Percentiles rank a stretch among this genome's conserved stretches.
Conservation (phyloP, 176 grass and related monocot species). For the Hsuehochloa calcarea region DNA sequence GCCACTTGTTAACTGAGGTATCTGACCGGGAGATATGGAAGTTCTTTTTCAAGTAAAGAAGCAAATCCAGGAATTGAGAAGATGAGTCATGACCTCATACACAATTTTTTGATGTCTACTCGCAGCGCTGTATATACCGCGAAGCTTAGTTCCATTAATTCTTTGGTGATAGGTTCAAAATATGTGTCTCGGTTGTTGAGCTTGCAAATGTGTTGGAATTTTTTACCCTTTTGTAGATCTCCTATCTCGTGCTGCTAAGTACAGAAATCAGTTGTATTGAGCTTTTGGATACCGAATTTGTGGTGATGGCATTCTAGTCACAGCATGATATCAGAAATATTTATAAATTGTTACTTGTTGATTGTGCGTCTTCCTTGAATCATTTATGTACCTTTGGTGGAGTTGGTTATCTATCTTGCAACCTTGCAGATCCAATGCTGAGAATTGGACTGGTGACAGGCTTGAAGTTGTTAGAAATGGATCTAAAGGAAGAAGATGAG, state of each 20-base stretch:
- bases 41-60: constrained; percentile 84
- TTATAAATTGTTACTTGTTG: background rate
- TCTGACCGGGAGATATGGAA: constrained; percentile 82
- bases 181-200: constrained; percentile 21
- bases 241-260: background rate
- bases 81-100: constrained; percentile 14
- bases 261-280: constrained; percentile 20
- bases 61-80: background rate
- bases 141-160: constrained; percentile 53
- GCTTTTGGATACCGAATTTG: constrained; percentile 11
- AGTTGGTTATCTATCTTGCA: no score
- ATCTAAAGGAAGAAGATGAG: background rate
- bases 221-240: constrained; percentile 12
- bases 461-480: no score
- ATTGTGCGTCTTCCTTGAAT: background rate
- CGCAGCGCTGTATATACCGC: constrained; percentile 43
- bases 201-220: constrained; percentile 16
- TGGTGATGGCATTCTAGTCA: constrained; percentile 22
- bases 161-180: constrained; percentile 42
- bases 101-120: constrained; percentile 21
- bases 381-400: no score
- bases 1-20: constrained; percentile 62
- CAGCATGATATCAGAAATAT: constrained; percentile 12
- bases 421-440: no score
- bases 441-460: no score